Evolutionary conservation across 2,329 filamentous ascomycete genomes (phyloP), one percentile per base, ranked within the genome.

Genomic region (Tolypocladium cylindrosporum): DNA sequence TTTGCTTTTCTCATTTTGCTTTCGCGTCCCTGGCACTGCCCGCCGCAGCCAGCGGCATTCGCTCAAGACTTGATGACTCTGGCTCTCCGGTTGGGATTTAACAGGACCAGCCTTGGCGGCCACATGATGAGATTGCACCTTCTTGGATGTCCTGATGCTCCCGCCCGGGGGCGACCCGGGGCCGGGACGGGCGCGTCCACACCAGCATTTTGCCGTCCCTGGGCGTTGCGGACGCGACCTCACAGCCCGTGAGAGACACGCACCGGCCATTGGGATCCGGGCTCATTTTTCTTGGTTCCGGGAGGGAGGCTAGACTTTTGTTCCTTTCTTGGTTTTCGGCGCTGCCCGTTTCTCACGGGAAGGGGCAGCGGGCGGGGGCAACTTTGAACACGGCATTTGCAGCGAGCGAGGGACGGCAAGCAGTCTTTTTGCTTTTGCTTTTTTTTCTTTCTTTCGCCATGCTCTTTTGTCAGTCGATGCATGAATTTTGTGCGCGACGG

Each of bases 21-120:
- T 52, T 43, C 45, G 14, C 21, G 27, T 34, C 48, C 16, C 57
- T 43, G 36, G 57, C 42, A 37, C 52, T 42, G 48, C 21, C 31
- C 36, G 48, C 48, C 31, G 31, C 48, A 21, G 31, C 48, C 48
- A 13, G 16, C 31, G 48, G 31, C 48, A 51, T n/a, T 51, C 36
- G 48, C 41, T 58, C 41, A 58, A 39, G 51, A 48, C 8, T 39
- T 54, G 53, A 31, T 43, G 52, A 19, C 34, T 45, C 36, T 36
- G 41, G 52, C 51, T 58, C 37, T 27, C 36, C 14, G 10, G 43
- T 48, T 58, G 42, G 57, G 57, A 55, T 41, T 31, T 34, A 50
- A 58, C 57, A 58, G 57, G n/a, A 58, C 57, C 57, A 58, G 53
- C 42, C 39, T 27, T 42, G 39, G n/a, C n/a, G 52, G 52, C 56